A percentile compares a stretch with the other conserved stretches of the same genome.
These are phyloP conservation scores for Euphorbia schlechtendalii DNA, from an alignment of 441 rosid genomes.

Conservation along the genomic window DNA sequence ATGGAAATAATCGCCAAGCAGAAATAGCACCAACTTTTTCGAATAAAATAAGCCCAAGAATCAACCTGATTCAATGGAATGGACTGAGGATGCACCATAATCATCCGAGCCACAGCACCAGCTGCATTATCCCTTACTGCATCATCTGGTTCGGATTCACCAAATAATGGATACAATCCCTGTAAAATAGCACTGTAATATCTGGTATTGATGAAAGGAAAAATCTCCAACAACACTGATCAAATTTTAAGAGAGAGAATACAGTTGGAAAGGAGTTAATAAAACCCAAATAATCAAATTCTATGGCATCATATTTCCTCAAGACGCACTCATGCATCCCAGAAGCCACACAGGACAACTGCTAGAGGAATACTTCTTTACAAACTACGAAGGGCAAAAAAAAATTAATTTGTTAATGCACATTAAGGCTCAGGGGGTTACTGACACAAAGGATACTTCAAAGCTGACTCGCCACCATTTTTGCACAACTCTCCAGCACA, in stretches of 20 bases:
- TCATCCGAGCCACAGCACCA: slow-evolving; percentile 99
- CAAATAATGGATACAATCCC: slow-evolving; percentile 75
- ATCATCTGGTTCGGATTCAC: slow-evolving; percentile 88
- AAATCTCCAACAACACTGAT: slow-evolving; percentile 18
- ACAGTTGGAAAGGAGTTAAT: not conserved
- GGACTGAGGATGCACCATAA: slow-evolving; percentile 77
- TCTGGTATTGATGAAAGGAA: slow-evolving; percentile 51
- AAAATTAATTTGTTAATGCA: not conserved
- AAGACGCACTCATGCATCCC: slow-evolving; percentile 8
- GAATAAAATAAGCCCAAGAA: slow-evolving; percentile 9
- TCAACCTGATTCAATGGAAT: slow-evolving; percentile 86
- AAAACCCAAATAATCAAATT: not conserved
- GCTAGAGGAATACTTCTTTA: not conserved
- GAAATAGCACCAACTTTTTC: not conserved
- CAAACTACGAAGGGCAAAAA: not conserved
- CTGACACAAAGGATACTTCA: slow-evolving; percentile 70
- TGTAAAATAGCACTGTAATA: slow-evolving; percentile 70
- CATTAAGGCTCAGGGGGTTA: slow-evolving; percentile 6
- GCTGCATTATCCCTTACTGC: slow-evolving; percentile 99
- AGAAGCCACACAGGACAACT: slow-evolving; percentile 6
- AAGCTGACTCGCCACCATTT: slow-evolving; percentile 78
- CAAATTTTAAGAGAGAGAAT: not conserved
- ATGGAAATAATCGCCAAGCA: slow-evolving; percentile 10
- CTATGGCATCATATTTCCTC: not conserved
- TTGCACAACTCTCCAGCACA: slow-evolving; percentile 95